These are phyloP conservation scores for Annona cherimola DNA, from an alignment of 164 flowering plant species.

Conservation along the genomic window DNA sequence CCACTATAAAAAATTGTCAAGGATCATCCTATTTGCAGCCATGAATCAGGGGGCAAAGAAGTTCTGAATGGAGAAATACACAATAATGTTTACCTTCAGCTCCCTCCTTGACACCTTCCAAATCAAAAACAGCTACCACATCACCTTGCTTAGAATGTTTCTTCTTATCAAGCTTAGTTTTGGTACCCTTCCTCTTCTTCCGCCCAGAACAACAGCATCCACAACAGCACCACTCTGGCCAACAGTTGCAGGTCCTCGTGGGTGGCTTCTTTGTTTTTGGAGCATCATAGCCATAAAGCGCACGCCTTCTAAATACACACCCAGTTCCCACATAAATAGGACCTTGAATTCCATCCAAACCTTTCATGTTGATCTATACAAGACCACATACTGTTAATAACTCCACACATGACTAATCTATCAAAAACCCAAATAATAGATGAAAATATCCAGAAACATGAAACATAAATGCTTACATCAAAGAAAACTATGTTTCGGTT, in stretches of 20 bases:
- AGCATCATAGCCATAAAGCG: conserved; percentile 87
- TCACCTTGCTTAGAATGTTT: conserved; percentile 26
- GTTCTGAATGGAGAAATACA: neutral
- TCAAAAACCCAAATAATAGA: neutral
- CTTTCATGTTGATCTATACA: conserved; percentile 96
- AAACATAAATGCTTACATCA: conserved; percentile 52
- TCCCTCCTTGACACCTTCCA: conserved; percentile 49
- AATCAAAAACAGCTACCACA: conserved; percentile 22
- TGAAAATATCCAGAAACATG: neutral
- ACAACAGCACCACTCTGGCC: conserved; percentile 59
- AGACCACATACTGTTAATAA: neutral
- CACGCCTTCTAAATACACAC: conserved; percentile 90
- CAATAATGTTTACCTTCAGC: conserved; percentile 30
- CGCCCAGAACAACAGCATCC: conserved; percentile 34
- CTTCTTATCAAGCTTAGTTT: conserved; percentile 36
- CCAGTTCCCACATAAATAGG: conserved; percentile 97
- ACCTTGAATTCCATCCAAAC: conserved; percentile 94
- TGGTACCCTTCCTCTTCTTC: conserved; percentile 39
- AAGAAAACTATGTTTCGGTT: conserved; percentile 74
- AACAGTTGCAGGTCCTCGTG: conserved; percentile 55
- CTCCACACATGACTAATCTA: neutral
- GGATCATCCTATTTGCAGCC: neutral
- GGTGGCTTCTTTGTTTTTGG: conserved; percentile 57
- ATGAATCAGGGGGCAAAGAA: neutral
- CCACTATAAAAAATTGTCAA: neutral